Percentiles rank a stretch among this genome's conserved stretches.
phyloP scores from a whole-genome alignment of 1,284 basidiomycete species.

The Athelia sp. region DNA sequence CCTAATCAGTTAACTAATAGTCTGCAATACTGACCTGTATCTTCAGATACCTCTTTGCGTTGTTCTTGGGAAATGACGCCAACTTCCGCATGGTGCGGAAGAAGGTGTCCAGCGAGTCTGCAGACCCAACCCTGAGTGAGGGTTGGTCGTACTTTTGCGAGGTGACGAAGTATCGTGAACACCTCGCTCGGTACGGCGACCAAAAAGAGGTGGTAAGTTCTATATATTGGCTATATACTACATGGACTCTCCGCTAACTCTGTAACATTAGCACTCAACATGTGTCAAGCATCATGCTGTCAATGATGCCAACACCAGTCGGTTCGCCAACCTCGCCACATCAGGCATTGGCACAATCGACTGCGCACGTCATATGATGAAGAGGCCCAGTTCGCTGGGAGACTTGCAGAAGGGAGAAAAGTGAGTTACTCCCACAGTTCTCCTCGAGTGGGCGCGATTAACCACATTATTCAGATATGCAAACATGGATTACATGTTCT shows the following conservation, averaged over 20 bases:
- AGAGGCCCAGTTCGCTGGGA: slow-evolving; percentile 3
- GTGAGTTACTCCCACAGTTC: slow-evolving; percentile 2
- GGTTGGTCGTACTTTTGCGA: slow-evolving; percentile 24
- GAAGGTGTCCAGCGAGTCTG: slow-evolving; percentile 10
- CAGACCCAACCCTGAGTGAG: slow-evolving; percentile 17
- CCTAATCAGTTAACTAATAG: not conserved
- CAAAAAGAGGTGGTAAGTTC: slow-evolving; percentile 13
- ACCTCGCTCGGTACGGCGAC: slow-evolving; percentile 7
- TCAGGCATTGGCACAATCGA: not conserved
- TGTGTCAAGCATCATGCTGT: not conserved
- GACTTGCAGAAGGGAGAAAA: slow-evolving; percentile 10
- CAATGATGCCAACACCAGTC: not conserved
- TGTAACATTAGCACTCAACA: not conserved
- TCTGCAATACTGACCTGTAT: not conserved
- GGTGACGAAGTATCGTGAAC: slow-evolving; percentile 12
- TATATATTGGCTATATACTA: not conserved
- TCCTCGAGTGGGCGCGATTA: not conserved
- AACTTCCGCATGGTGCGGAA: slow-evolving; percentile 24
- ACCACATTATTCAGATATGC: not conserved
- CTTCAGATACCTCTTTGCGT: slow-evolving; percentile 16
- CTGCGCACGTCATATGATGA: slow-evolving; percentile 11
- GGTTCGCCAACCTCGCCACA: not conserved
- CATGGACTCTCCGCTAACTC: too few species aligned
- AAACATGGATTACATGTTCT: slow-evolving; percentile 4
- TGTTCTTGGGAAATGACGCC: slow-evolving; percentile 20